Evolutionary conservation across 2,329 filamentous ascomycete genomes (phyloP).

Genomic region (Hortaea werneckii): DNA sequence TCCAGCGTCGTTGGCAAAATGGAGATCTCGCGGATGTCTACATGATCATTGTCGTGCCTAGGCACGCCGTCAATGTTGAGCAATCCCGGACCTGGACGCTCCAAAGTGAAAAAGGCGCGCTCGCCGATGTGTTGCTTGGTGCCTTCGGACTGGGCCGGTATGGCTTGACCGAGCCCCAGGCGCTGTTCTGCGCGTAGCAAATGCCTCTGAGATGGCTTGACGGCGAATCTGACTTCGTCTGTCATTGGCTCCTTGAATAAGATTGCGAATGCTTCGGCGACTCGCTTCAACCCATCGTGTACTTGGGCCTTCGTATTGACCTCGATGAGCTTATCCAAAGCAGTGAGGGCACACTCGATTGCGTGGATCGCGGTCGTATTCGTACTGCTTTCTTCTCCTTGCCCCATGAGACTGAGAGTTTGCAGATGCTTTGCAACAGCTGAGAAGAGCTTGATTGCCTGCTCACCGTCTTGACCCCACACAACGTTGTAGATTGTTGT

Average conservation of each 20-base stretch:
- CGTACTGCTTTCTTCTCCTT: too few species aligned
- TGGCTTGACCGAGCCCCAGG: constrained; percentile 3
- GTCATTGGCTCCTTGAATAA: constrained; percentile 1
- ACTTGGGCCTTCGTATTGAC: constrained; percentile 8
- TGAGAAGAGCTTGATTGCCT: too few species aligned
- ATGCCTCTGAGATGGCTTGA: constrained; percentile 1
- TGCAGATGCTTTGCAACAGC: too few species aligned
- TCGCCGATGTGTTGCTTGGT: too few species aligned
- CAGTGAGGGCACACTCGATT: too few species aligned
- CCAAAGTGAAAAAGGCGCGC: too few species aligned
- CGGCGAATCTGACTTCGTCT: background rate
- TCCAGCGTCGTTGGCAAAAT: constrained; percentile 60
- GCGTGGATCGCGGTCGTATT: too few species aligned
- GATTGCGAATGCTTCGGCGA: constrained; percentile 5
- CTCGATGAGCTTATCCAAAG: background rate
- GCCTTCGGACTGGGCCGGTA: background rate
- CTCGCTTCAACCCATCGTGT: constrained; percentile 5
- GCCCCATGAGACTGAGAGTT: too few species aligned
- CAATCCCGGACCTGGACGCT: constrained; percentile 18
- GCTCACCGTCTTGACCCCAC: too few species aligned
- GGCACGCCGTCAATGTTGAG: constrained; percentile 23
- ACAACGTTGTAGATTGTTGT: too few species aligned
- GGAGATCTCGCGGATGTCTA: constrained; percentile 49
- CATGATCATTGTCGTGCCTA: constrained; percentile 60
- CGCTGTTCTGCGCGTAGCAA: constrained; percentile 10